Conservation (phyloP, 768 basidiomycete genomes). For the Exsudoporus frostii region DNA sequence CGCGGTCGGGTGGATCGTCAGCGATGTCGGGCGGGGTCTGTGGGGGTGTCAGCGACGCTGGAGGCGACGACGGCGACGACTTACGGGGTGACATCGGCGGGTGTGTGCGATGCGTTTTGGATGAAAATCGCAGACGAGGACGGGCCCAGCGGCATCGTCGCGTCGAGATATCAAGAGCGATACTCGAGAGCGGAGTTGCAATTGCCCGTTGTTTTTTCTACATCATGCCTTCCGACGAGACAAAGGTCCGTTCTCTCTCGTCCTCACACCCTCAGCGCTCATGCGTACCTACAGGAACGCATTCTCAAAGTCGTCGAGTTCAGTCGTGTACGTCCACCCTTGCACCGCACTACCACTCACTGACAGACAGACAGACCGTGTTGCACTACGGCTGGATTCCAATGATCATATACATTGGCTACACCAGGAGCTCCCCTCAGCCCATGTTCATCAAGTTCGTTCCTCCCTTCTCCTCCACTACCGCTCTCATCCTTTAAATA, state of each 20-base stretch:
- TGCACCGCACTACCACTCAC: background rate
- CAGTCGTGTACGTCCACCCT: slow-evolving; percentile 62
- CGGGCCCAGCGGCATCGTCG: slow-evolving; percentile 48
- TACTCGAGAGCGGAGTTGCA: slow-evolving; percentile 32
- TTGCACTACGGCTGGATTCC: slow-evolving; percentile 97
- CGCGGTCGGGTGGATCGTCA: slow-evolving; percentile 88
- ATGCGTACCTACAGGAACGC: slow-evolving; percentile 50
- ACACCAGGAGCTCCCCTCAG: slow-evolving; percentile 88
- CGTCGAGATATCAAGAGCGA: slow-evolving; percentile 6
- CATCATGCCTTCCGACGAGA: slow-evolving; percentile 88
- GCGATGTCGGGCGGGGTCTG: slow-evolving; percentile 67
- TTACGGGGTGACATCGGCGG: slow-evolving; percentile 35
- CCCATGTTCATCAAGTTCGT: slow-evolving; percentile 94
- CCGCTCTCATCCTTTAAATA: slow-evolving; percentile 30
- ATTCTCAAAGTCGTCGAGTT: slow-evolving; percentile 79
- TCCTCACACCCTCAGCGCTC: background rate
- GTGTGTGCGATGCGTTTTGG: slow-evolving; percentile 32
- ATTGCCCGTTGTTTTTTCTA: slow-evolving; percentile 11
- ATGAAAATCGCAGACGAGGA: slow-evolving; percentile 45
- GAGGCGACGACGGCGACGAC: slow-evolving; percentile 4
- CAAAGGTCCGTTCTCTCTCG: slow-evolving; percentile 53
- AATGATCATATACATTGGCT: slow-evolving; percentile 93
- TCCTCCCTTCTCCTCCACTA: background rate
- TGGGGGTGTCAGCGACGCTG: background rate
- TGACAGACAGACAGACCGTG: slow-evolving; percentile 56